A percentile compares a stretch with the other conserved stretches of the same genome.
Conservation (phyloP, 108 stramenopile species). For the Craspedostauros australis region DNA sequence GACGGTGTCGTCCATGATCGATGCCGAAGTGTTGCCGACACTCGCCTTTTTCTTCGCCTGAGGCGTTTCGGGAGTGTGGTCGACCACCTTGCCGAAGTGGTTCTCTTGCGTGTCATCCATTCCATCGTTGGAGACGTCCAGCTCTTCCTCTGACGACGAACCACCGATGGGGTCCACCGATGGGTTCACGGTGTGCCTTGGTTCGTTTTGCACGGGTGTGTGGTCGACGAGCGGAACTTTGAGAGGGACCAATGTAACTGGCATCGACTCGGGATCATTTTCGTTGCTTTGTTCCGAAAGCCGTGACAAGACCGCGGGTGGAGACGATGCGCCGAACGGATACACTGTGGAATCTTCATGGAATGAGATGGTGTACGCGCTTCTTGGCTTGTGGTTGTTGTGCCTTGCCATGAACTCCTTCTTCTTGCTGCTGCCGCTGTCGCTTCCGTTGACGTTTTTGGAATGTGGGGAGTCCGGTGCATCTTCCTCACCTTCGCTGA, state of each 20-base stretch:
- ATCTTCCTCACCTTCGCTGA: slow-evolving; percentile 51
- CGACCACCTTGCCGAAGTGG: slow-evolving; percentile 33
- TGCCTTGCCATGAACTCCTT: not conserved
- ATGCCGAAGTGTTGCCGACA: not conserved
- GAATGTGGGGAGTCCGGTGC: not conserved
- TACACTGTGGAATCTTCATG: not conserved
- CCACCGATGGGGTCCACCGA: slow-evolving; percentile 16
- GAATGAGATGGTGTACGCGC: not conserved
- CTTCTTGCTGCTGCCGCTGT: not conserved
- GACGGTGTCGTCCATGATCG: slow-evolving; percentile 14
- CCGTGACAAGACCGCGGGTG: not conserved
- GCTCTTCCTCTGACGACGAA: slow-evolving; percentile 11
- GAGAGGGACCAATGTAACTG: not conserved
- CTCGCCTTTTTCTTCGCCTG: not conserved
- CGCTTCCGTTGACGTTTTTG: no score
- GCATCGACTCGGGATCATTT: not conserved
- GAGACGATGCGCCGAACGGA: not conserved
- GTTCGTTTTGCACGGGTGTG: not conserved
- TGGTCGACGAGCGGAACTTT: slow-evolving; percentile 18
- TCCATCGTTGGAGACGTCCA: slow-evolving; percentile 11
- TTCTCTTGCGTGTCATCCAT: slow-evolving; percentile 19
- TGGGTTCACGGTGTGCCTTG: not conserved
- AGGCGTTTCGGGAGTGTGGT: slow-evolving; percentile 32
- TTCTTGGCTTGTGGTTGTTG: not conserved
- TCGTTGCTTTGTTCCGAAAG: not conserved